Evolutionary conservation across 805 yeast species (phyloP), one percentile per base, ranked within the genome.

Genomic region (Debaryomyces castellii): DNA sequence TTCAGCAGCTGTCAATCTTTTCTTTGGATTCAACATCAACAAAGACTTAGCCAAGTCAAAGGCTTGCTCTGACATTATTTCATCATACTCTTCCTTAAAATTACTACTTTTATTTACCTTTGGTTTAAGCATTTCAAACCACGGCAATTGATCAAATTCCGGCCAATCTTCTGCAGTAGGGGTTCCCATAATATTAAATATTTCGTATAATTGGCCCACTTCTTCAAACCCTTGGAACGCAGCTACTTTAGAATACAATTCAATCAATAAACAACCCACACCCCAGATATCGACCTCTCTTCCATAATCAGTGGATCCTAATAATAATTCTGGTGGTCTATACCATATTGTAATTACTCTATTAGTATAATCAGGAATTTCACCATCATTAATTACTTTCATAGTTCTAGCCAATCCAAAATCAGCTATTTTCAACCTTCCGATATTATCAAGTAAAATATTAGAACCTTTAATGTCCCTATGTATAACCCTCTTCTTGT

Each of bases 231-330:
- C 98, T 63, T 85, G 95, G 62, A 94, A 94, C 1, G 85, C 71
- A 0, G 98, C 96, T 25, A 69, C 67, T 51, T 83, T 79, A 1
- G 84, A 78, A 58, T 88, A 89, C 32, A 94, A 64, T 62, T 94
- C 98, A 22, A 89, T 77, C 48, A 94, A 69, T 21, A 94, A 71
- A 68, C 98, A 94, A 2, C 99, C 99, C 49, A 89, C 83, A 0
- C 98, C 97, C 99, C 99, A 94, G 53, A 89, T 83, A 60, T 94
- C 99, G 8, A 94, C 94, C 55, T 88, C 96, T 34, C 89, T 69
- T 0, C 91, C 94, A 65, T 94, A 94, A 47, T 83, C 84, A 0
- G 98, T 91, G 0, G 96, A 83, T 1, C 99, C 99, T 47, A 94
- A 66, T 32, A 94, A 69, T 25, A 94, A 74, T 63, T 92, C 99